Evolutionary conservation across 805 yeast species (phyloP).

Genomic region (Cyberlindnera americana): DNA sequence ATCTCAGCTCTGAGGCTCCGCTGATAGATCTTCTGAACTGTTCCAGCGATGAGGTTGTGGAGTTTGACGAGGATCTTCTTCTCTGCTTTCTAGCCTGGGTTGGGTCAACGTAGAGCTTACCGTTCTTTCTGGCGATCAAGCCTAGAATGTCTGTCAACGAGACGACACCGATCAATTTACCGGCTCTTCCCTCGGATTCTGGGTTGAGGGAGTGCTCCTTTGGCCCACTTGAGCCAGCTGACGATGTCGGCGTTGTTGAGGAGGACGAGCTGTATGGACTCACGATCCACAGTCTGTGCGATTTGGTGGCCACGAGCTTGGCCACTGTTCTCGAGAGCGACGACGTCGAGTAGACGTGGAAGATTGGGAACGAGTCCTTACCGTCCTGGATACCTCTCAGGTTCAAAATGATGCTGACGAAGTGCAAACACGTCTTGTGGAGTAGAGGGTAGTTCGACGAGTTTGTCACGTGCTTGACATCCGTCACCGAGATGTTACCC

Average conservation of each 20-base stretch:
- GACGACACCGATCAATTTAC: conserved; percentile 85
- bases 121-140: conserved; percentile 70
- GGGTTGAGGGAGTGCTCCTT: conserved; percentile 25
- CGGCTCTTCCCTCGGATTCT: conserved; percentile 56
- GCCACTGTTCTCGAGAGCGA: conserved; percentile 88
- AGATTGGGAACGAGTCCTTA: conserved; percentile 94
- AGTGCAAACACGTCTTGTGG: conserved; percentile 80
- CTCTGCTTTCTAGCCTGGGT: conserved; percentile 84
- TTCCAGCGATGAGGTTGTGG: conserved; percentile 33
- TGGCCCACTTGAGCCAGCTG: conserved; percentile 19
- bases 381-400: conserved; percentile 91
- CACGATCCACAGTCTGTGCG: conserved; percentile 87
- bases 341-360: conserved; percentile 79
- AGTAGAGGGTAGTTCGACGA: conserved; percentile 83
- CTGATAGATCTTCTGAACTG: conserved; percentile 42
- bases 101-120: conserved; percentile 70
- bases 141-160: conserved; percentile 89
- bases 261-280: conserved; percentile 42
- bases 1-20: conserved; percentile 33
- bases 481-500: conserved; percentile 94
- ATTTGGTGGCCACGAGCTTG: conserved; percentile 89
- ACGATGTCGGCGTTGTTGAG: conserved; percentile 20
- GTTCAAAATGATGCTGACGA: conserved; percentile 79
- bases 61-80: conserved; percentile 47
- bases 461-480: conserved; percentile 82